Evolutionary conservation across 441 rosid genomes (phyloP).

Genomic region (Jatropha podagrica): DNA sequence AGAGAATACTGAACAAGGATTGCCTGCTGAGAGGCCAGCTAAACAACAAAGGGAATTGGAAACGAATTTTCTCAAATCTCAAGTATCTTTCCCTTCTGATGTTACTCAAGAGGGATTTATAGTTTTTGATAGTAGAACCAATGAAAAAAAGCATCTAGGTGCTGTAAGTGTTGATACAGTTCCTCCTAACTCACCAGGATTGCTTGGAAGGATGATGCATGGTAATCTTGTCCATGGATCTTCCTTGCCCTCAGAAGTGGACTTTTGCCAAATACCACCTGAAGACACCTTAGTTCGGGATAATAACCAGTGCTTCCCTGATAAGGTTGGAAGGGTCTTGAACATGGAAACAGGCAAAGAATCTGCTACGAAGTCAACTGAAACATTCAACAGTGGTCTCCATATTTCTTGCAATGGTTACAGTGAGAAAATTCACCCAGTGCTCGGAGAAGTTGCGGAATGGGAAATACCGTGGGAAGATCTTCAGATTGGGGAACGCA

Average conservation of each 20-base stretch:
- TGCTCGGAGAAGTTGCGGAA: constrained; percentile 79
- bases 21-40: constrained; percentile 29
- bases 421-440: constrained; percentile 57
- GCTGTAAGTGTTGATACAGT: constrained; percentile 26
- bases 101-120: constrained; percentile 34
- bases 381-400: constrained; percentile 32
- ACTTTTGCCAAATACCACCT: constrained; percentile 38
- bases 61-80: constrained; percentile 29
- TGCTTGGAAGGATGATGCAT: constrained; percentile 22
- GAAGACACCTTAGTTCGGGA: constrained; percentile 32
- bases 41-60: constrained; percentile 48
- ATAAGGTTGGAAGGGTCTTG: constrained; percentile 23
- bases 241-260: constrained; percentile 35
- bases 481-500: constrained; percentile 94
- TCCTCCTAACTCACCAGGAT: constrained; percentile 20
- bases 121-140: constrained; percentile 30
- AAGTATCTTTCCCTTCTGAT: constrained; percentile 35
- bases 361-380: constrained; percentile 40
- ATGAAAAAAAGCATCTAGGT: constrained; percentile 27
- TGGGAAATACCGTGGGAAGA: constrained; percentile 98
- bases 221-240: constrained; percentile 31
- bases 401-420: constrained; percentile 40
- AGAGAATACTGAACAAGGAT: constrained; percentile 31
- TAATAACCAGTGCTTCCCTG: constrained; percentile 15
- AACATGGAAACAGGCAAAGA: constrained; percentile 31